Evolutionary conservation across 768 basidiomycete genomes (phyloP), one percentile per base, ranked within the genome.

Genomic region (Mrakia hoshinonis): DNA sequence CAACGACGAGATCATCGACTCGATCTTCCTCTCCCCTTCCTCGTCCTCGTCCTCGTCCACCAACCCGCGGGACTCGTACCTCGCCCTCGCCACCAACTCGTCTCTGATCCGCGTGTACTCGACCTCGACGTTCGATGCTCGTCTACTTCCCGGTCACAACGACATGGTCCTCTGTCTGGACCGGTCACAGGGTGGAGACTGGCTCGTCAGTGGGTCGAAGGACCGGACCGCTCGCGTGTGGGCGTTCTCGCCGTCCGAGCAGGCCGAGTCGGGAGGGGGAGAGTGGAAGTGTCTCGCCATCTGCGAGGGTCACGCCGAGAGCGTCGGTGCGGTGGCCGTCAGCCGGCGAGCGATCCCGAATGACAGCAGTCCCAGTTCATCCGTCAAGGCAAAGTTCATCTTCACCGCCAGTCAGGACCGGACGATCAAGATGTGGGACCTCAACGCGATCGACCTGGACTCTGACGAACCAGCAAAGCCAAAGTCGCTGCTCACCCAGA

Each of bases 351-450:
- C 36, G 13, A 36, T 61, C 58, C 83, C 83, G 75, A 77, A 24
- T 79, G 48, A 78, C 22, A 75, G 72, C 12, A 74, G 74, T 34
- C 61, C 69, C 1, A n/a, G 31, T 2, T 62, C 61, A 2, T 24
- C 70, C 75, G 46, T 66, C 54, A 74, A 77, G 70, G 68, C 64
- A 81, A 82, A 62, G 49, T 95, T 96, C 81, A 82, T 94, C 83
- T 90, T 97, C 78, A 96, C 93, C 18, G 96, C 95, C 39, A 91
- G 90, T 78, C 95, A 98, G 80, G 96, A 99, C 79, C 86, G 91
- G 52, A 98, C 96, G 4, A 90, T 97, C 78, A 99, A 99, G 80
- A 89, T 98, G 87, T 99, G 96, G 96, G 92, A 98, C 79, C 78
- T 98, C n/a, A 74, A 78, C 13, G 55, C 73, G 11, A 67, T 81